These are phyloP conservation scores for Oryza meridionalis DNA, from an alignment of 176 grass and related monocot genomes.

Conservation along the genomic window DNA sequence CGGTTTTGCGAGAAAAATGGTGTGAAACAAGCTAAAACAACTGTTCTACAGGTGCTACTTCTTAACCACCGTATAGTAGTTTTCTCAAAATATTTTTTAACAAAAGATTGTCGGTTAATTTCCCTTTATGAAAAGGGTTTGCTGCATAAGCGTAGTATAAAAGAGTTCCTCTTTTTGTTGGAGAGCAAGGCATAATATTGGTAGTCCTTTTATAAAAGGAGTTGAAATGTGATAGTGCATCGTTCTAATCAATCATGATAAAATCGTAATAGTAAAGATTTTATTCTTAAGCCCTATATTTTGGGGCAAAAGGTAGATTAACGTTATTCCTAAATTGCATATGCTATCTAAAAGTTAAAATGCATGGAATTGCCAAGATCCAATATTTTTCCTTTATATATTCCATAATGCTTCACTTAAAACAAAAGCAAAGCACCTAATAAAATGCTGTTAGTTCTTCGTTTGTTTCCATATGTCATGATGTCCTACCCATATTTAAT, in stretches of 20 bases:
- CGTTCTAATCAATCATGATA: constrained; percentile 24
- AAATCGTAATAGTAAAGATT: constrained; percentile 34
- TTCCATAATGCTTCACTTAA: constrained; percentile 31
- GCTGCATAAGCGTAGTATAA: neutral
- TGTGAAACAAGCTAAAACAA: neutral
- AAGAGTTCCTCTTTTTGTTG: neutral
- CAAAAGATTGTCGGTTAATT: neutral
- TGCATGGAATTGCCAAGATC: constrained; percentile 18
- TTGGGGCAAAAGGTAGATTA: neutral
- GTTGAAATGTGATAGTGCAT: constrained; percentile 5
- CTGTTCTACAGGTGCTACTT: neutral
- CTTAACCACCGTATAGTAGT: neutral
- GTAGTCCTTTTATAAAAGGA: neutral
- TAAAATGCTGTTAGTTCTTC: constrained; percentile 23
- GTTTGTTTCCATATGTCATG: constrained; percentile 38
- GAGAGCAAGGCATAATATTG: neutral
- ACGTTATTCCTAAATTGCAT: constrained; percentile 19
- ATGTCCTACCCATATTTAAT: constrained; percentile 18
- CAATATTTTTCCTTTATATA: neutral
- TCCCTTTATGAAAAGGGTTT: neutral
- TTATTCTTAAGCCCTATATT: constrained; percentile 27
- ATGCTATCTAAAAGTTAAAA: constrained; percentile 31
- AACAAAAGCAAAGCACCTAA: constrained; percentile 28
- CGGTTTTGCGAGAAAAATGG: neutral
- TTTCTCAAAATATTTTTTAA: neutral